A percentile compares a stretch with the other conserved stretches of the same genome.
These are phyloP conservation scores for Gonapodya prolifera DNA, from an alignment of 192 early-diverging fungal species.

Conservation along the genomic window DNA sequence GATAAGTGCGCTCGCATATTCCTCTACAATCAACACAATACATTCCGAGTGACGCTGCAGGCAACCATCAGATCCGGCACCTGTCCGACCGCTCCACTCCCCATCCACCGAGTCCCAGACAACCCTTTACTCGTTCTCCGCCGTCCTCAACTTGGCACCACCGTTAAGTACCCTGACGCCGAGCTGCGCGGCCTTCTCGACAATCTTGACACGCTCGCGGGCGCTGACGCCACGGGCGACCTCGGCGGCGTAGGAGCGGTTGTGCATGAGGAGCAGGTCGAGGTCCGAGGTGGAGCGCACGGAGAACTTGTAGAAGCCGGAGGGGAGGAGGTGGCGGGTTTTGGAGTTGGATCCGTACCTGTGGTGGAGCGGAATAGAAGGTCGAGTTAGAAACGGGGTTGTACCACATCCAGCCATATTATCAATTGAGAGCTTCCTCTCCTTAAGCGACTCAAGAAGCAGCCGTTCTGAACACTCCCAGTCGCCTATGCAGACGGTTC, in stretches of 20 bases:
- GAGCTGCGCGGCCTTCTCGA: conserved; percentile 90
- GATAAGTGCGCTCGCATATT: too few species aligned
- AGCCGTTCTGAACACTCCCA: too few species aligned
- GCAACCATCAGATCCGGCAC: too few species aligned
- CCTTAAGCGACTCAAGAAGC: too few species aligned
- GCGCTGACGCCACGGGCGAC: conserved; percentile 95
- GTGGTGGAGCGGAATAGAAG: too few species aligned
- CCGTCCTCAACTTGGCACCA: conserved; percentile 24
- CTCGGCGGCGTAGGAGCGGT: conserved; percentile 97
- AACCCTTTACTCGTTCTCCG: conserved; percentile 6
- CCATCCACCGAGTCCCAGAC: too few species aligned
- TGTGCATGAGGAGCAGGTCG: conserved; percentile 97
- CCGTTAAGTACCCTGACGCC: conserved; percentile 95
- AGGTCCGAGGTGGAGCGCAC: conserved; percentile 86
- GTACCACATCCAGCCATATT: too few species aligned
- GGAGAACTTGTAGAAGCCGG: conserved; percentile 98
- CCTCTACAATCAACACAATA: too few species aligned
- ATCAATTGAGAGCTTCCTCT: too few species aligned
- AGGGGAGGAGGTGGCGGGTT: conserved; percentile 92
- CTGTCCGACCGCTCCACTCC: too few species aligned
- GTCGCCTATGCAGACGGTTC: too few species aligned
- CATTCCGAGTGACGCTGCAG: too few species aligned
- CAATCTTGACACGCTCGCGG: conserved; percentile 82
- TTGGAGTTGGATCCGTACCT: conserved; percentile 89
- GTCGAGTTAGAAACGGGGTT: neutral